phyloP scores from a whole-genome alignment of 2,329 filamentous ascomycete species.

The Phoma herbarum region DNA sequence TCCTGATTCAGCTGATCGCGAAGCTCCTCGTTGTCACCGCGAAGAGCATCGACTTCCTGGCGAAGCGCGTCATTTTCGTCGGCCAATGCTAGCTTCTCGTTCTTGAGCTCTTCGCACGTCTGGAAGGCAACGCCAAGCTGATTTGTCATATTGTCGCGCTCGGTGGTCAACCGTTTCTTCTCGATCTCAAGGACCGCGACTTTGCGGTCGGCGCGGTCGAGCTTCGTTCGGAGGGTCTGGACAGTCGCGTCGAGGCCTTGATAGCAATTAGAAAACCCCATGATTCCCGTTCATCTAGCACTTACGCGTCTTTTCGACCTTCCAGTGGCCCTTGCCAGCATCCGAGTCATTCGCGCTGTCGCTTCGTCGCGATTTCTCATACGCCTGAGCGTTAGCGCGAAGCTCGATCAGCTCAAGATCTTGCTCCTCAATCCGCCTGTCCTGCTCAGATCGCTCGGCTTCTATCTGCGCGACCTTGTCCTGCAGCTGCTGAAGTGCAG shows the following conservation, averaged over 20 bases:
- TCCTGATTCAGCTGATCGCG: slow-evolving; percentile 47
- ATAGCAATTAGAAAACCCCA: slow-evolving; percentile 21
- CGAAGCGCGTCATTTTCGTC: slow-evolving; percentile 50
- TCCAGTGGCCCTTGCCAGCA: slow-evolving; percentile 48
- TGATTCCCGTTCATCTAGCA: slow-evolving; percentile 25
- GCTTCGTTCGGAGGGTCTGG: slow-evolving; percentile 66
- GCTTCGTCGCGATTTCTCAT: slow-evolving; percentile 52
- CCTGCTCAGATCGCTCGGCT: slow-evolving; percentile 61
- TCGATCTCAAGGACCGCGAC: slow-evolving; percentile 69
- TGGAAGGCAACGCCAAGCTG: slow-evolving; percentile 69
- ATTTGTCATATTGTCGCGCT: slow-evolving; percentile 71
- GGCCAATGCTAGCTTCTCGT: slow-evolving; percentile 53
- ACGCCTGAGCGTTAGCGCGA: slow-evolving; percentile 56
- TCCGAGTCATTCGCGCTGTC: slow-evolving; percentile 63
- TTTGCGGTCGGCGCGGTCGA: slow-evolving; percentile 71
- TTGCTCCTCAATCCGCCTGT: slow-evolving; percentile 60
- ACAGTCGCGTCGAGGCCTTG: slow-evolving; percentile 68
- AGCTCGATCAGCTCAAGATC: slow-evolving; percentile 63
- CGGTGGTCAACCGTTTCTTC: slow-evolving; percentile 68
- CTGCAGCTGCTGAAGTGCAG: slow-evolving; percentile 66
- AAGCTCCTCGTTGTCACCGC: slow-evolving; percentile 46
- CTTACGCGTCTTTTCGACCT: slow-evolving; percentile 66
- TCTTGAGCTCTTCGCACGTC: slow-evolving; percentile 62
- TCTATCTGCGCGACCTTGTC: slow-evolving; percentile 67
- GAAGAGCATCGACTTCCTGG: slow-evolving; percentile 47